These are phyloP conservation scores for Cinnamomum micranthum DNA, from an alignment of 164 flowering plant species.

Conservation along the genomic window DNA sequence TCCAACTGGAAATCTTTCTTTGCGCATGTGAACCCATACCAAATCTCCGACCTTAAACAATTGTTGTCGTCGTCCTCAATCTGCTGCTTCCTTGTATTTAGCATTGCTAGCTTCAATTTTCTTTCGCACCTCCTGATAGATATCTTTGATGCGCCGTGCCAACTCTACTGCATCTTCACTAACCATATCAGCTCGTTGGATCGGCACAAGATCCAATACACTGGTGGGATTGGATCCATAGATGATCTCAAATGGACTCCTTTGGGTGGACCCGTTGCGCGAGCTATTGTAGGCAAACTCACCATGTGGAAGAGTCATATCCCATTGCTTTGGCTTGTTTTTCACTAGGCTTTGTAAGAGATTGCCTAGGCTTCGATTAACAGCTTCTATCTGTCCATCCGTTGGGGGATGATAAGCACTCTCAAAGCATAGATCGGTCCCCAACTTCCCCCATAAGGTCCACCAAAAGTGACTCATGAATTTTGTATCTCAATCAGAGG, in stretches of 20 bases:
- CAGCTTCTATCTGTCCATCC: neutral
- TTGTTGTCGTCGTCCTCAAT: neutral
- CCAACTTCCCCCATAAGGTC: neutral
- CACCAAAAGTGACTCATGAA: neutral
- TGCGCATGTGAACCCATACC: neutral
- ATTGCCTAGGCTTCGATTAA: neutral
- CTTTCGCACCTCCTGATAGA: neutral
- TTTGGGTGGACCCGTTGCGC: neutral
- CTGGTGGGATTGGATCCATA: neutral
- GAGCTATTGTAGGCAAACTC: neutral
- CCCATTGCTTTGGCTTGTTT: neutral
- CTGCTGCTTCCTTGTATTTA: neutral
- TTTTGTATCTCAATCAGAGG: neutral
- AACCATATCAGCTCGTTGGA: neutral
- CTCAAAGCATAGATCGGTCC: neutral
- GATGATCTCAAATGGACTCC: constrained; percentile 1
- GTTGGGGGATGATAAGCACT: neutral
- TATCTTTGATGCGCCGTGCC: neutral
- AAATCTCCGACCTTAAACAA: neutral
- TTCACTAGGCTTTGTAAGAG: neutral
- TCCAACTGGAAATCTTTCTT: neutral
- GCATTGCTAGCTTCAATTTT: neutral
- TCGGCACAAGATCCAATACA: neutral
- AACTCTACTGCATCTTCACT: neutral
- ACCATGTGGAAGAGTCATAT: neutral